A percentile compares a stretch with the other conserved stretches of the same genome.
phyloP scores from a whole-genome alignment of 352 stramenopile genomes.

The Pseudoperonospora humuli region DNA sequence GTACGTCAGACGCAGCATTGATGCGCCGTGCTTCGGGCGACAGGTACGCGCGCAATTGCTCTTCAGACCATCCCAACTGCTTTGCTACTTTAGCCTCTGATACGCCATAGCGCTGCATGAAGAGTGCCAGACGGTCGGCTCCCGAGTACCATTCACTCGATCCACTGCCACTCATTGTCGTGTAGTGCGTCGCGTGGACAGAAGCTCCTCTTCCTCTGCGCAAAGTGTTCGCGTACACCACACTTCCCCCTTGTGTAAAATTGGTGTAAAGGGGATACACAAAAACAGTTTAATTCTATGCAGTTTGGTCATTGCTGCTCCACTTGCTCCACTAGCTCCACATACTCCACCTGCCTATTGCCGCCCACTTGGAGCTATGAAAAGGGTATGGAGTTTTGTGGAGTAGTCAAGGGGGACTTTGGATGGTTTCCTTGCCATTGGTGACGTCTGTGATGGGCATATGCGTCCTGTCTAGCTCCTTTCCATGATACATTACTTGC shows the following conservation, averaged over 20 bases:
- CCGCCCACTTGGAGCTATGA: no score
- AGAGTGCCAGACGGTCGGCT: slow-evolving; percentile 47
- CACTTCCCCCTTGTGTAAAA: background rate
- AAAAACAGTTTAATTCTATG: no score
- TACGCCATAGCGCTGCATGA: slow-evolving; percentile 55
- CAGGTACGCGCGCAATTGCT: slow-evolving; percentile 48
- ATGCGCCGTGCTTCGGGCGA: slow-evolving; percentile 33
- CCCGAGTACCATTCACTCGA: slow-evolving; percentile 25
- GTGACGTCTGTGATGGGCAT: no score
- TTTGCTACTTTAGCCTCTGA: slow-evolving; percentile 31
- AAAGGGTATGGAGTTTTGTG: no score
- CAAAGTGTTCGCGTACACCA: background rate
- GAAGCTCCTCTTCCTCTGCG: slow-evolving; percentile 4
- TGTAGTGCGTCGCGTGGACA: slow-evolving; percentile 9
- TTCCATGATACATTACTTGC: no score
- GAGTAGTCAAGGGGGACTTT: no score
- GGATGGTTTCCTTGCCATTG: no score
- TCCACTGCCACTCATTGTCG: slow-evolving; percentile 23
- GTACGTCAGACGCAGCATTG: slow-evolving; percentile 30
- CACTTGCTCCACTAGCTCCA: no score
- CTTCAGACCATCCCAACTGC: slow-evolving; percentile 44
- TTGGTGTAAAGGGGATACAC: background rate
- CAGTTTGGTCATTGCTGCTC: no score
- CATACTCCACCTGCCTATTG: no score
- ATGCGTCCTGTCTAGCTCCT: no score